phyloP scores from a whole-genome alignment of 768 basidiomycete species.

The Xerocomus brunneocitrinus region DNA sequence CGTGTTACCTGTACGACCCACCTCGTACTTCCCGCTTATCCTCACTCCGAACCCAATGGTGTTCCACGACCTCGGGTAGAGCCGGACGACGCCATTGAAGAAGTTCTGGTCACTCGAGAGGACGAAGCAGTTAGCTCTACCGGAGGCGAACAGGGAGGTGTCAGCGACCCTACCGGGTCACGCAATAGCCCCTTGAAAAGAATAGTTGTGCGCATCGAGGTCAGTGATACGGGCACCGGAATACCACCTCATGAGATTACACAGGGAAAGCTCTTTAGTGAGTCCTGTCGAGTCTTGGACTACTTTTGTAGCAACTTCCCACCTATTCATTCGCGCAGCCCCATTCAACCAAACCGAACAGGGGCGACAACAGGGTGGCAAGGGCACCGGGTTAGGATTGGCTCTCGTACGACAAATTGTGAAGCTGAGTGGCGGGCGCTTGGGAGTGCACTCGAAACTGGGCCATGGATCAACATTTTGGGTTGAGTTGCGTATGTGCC shows the following conservation, averaged over 20 bases:
- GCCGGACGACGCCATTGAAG: constrained; percentile 20
- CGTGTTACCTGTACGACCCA: constrained; percentile 63
- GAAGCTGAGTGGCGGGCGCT: constrained; percentile 65
- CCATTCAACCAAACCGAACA: constrained; percentile 78
- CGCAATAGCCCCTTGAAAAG: constrained; percentile 38
- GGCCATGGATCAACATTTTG: constrained; percentile 82
- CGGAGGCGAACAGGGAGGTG: neutral
- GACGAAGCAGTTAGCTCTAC: constrained; percentile 29
- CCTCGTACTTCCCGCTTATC: constrained; percentile 39
- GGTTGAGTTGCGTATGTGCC: constrained; percentile 64
- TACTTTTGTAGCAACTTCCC: constrained; percentile 4
- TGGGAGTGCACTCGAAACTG: constrained; percentile 62
- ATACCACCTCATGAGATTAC: constrained; percentile 63
- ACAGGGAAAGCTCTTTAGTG: constrained; percentile 68
- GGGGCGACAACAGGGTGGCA: constrained; percentile 68
- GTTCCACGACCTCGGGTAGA: constrained; percentile 1
- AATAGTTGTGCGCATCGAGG: constrained; percentile 82
- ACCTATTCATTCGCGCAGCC: constrained; percentile 34
- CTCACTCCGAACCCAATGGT: constrained; percentile 10
- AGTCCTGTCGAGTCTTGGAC: constrained; percentile 20
- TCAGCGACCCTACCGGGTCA: neutral
- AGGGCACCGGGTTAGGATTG: constrained; percentile 70
- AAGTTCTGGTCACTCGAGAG: constrained; percentile 26
- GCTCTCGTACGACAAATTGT: constrained; percentile 79
- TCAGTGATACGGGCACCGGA: constrained; percentile 71